phyloP scores from a whole-genome alignment of 2,329 filamentous ascomycete species.

The Trichoderma aggressivum region DNA sequence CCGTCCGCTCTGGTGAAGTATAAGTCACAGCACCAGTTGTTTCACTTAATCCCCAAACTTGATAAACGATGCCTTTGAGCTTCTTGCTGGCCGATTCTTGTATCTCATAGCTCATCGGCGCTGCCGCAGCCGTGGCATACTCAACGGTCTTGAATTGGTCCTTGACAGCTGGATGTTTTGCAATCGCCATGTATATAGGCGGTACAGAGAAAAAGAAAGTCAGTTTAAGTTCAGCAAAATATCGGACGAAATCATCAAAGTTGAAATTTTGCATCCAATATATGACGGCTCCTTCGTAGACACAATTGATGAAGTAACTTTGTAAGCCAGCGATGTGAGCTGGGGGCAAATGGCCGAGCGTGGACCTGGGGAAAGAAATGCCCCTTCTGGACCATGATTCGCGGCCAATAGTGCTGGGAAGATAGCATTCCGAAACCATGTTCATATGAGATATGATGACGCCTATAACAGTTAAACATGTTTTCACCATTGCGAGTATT shows the following conservation, averaged over 20 bases:
- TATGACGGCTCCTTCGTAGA: conserved; percentile 44
- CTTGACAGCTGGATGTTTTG: conserved; percentile 52
- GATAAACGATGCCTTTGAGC: conserved; percentile 45
- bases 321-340: conserved; percentile 47
- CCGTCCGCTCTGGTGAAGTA: conserved; percentile 38
- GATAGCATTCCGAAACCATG: conserved; percentile 37
- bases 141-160: conserved; percentile 53
- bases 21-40: conserved; percentile 48
- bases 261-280: conserved; percentile 65
- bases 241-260: conserved; percentile 51
- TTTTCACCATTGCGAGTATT: neutral
- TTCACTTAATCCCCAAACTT: conserved; percentile 59
- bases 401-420: conserved; percentile 31
- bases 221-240: conserved; percentile 48
- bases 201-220: conserved; percentile 58
- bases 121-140: conserved; percentile 50
- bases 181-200: conserved; percentile 57
- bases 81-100: conserved; percentile 50
- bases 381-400: conserved; percentile 30
- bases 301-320: conserved; percentile 40
- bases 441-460: conserved; percentile 46
- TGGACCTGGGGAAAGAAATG: conserved; percentile 31
- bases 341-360: conserved; percentile 43
- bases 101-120: conserved; percentile 53
- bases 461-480: conserved; percentile 23